phyloP scores from a whole-genome alignment of 495 filamentous ascomycete species.

The Penicillium verhagenii region DNA sequence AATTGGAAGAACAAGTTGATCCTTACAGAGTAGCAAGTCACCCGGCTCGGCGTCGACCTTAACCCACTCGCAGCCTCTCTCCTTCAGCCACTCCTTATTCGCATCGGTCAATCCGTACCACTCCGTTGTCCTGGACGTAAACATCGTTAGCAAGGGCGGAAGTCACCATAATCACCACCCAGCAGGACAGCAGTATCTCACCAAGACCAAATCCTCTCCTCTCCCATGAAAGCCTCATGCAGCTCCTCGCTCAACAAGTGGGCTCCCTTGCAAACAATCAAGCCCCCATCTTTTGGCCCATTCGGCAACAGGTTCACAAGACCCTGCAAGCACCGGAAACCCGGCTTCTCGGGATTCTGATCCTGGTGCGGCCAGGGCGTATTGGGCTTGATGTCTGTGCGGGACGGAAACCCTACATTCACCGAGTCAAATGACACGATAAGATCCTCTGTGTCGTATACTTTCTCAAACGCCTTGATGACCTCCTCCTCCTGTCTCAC shows the following conservation, averaged over 20 bases:
- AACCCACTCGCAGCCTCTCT: slow-evolving; percentile 24
- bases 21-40: slow-evolving; percentile 33
- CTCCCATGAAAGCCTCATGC: slow-evolving; percentile 22
- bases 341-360: slow-evolving; percentile 35
- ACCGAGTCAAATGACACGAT: slow-evolving; percentile 40
- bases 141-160: no score
- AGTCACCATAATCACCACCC: no score
- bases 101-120: slow-evolving; percentile 32
- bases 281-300: slow-evolving; percentile 36
- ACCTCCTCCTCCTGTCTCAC: slow-evolving; percentile 34
- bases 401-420: slow-evolving; percentile 31
- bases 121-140: slow-evolving; percentile 18
- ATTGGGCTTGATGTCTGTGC: slow-evolving; percentile 27
- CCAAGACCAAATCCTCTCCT: slow-evolving; percentile 27
- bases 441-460: slow-evolving; percentile 31
- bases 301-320: slow-evolving; percentile 37
- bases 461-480: slow-evolving; percentile 31
- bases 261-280: slow-evolving; percentile 29
- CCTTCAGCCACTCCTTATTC: slow-evolving; percentile 27
- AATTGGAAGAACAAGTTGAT: neutral
- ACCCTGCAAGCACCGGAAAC: slow-evolving; percentile 40
- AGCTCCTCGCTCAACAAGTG: slow-evolving; percentile 29
- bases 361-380: slow-evolving; percentile 42
- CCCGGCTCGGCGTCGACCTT: slow-evolving; percentile 37
- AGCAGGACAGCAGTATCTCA: no score